These are phyloP conservation scores for Starmerella apicola DNA, from an alignment of 805 yeast species.

Conservation along the genomic window DNA sequence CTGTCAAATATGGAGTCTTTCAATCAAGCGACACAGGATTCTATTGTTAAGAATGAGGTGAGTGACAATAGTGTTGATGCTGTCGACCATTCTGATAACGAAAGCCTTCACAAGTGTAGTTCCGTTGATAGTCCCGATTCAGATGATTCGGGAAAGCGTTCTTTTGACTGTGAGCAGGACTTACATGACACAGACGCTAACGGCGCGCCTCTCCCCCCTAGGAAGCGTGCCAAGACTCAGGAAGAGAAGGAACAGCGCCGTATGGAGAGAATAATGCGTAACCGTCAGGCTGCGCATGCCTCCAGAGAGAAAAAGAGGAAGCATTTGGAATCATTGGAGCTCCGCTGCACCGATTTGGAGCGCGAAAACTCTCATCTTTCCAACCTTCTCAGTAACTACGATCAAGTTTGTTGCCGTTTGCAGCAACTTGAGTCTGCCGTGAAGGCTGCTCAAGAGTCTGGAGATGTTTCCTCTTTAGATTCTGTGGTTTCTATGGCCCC, in stretches of 20 bases:
- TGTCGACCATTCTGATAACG: conserved; percentile 14
- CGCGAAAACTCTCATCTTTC: conserved; percentile 23
- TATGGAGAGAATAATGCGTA: conserved; percentile 81
- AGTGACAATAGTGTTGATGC: conserved; percentile 9
- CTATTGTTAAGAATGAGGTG: conserved; percentile 20
- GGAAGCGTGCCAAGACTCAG: conserved; percentile 90
- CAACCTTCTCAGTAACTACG: conserved; percentile 7
- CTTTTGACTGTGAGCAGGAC: conserved; percentile 13
- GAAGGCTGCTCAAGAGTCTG: conserved; percentile 17
- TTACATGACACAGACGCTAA: conserved; percentile 4
- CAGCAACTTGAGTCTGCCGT: conserved; percentile 21
- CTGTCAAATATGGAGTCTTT: conserved; percentile 13
- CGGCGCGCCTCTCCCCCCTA: conserved; percentile 57
- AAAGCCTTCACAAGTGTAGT: conserved; percentile 8
- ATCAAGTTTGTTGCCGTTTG: conserved; percentile 13
- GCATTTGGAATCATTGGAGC: conserved; percentile 76
- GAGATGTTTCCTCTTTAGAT: conserved; percentile 16
- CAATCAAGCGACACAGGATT: conserved; percentile 15
- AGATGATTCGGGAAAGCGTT: conserved; percentile 1
- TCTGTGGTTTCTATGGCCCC: conserved; percentile 1
- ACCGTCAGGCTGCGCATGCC: conserved; percentile 95
- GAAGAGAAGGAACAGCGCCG: conserved; percentile 97
- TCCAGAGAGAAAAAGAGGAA: conserved; percentile 91
- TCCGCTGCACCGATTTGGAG: conserved; percentile 29
- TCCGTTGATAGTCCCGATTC: conserved; percentile 1